Base-by-base conservation (phyloP, 2,329 filamentous ascomycete species). In the Talaromyces pinophilus region DNA sequence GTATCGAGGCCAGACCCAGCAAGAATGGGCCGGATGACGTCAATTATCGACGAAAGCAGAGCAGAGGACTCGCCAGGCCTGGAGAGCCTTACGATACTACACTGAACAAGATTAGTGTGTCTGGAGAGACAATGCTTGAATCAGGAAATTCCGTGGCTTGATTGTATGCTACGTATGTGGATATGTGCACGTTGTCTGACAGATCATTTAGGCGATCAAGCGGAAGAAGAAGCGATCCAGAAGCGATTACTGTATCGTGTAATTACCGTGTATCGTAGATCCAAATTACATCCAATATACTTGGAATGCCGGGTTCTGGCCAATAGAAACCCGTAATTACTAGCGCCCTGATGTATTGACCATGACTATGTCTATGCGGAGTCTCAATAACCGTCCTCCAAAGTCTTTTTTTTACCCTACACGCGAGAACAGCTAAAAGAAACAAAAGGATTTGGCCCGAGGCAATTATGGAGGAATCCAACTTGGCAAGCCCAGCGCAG, bases 41-140 rank as follows among this genome's bases (percentile, higher is more conserved):
- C 62, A 64, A 57, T 22, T 52, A 64, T 59, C 25, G 52, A 48
- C 35, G 62, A 35, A 64, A 59, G n/a, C 54, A 64, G 62, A 54
- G 19, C 48, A 48, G 19, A 46, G 44, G 40, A 44, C 17, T 44
- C 19, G 19, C 19, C 44, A 19, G 44, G 7, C 19, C 8, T 10
- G 25, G 13, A 52, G 48, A 52, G 48, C 13, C 30, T 33, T 55
- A n/a, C 19, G 19, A 19, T 19, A 19, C 19, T 19, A 19, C 50
- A 33, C 28, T n/a, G 50, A 33, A 19, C 50, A 3, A 35, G 17
- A 35, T 35, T 35, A 35, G 30, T 11, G 15, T 25, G 11, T 17
- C 6, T 17, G 48, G 25, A 17, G 22, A 19, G 48, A 55, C 48
- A 54, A 6, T 22, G 33, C 11, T 22, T 57, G 19, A 38, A 57